Evolutionary conservation across 1,284 basidiomycete species (phyloP).

Genomic region (Puccinia sorghi): DNA sequence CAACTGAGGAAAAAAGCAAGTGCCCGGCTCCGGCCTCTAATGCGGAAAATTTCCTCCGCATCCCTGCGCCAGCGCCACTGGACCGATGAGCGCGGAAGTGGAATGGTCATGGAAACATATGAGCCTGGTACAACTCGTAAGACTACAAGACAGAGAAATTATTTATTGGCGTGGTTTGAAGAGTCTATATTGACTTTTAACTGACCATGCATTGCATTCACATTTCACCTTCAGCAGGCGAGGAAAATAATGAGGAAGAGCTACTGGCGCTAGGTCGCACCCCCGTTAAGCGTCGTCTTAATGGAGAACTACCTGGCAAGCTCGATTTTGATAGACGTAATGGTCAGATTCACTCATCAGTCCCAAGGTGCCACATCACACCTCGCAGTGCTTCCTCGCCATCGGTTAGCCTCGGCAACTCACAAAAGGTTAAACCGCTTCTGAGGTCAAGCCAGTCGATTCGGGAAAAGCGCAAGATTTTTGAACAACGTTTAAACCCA

Average conservation of each 20-base stretch:
- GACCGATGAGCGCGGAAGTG: background rate
- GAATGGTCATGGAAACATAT: background rate
- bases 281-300: background rate
- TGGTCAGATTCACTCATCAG: slow-evolving; percentile 23
- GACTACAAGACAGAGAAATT: background rate
- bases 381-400: slow-evolving; percentile 14
- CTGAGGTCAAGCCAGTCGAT: slow-evolving; percentile 21
- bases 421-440: background rate
- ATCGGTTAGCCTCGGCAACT: background rate
- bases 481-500: background rate
- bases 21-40: slow-evolving; percentile 14
- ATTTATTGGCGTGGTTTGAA: no score
- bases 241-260: slow-evolving; percentile 21
- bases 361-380: background rate
- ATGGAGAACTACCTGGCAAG: background rate
- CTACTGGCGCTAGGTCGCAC: background rate
- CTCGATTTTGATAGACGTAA: background rate
- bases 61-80: background rate
- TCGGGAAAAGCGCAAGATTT: slow-evolving; percentile 32
- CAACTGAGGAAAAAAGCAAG: slow-evolving; percentile 23
- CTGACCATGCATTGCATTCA: background rate
- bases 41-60: slow-evolving; percentile 9
- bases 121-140: background rate
- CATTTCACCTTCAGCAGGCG: background rate
- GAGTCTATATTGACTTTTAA: background rate